Evolutionary conservation across 768 basidiomycete species (phyloP), one percentile per base, ranked within the genome.

Genomic region (Amanita phalloides): DNA sequence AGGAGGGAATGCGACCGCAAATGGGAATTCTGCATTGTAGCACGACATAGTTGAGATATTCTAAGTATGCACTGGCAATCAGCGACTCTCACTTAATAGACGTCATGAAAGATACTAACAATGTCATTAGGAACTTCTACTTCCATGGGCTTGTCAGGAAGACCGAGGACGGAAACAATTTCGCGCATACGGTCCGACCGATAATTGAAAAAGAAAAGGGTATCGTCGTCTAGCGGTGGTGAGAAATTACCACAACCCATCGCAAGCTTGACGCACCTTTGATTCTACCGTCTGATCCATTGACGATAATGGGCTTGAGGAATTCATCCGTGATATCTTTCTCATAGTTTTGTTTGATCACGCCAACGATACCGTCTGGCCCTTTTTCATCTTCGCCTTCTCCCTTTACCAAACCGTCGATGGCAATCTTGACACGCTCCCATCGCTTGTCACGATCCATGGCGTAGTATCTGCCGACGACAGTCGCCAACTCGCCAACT

Each of bases 361-460:
- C 79, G 63, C 78, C 74, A 55, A 95, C 73, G 17, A 79, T 65
- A 21, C 79, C 81, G 6, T 78, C 73, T 26, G 67, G 66, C 8
- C 79, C 79, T 45, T 68, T 64, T 0, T 73, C 68, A 23, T 70
- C 69, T 56, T 79, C 72, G 14, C 75, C 74, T 45, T 80, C 83
- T 6, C 92, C 92, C 37, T 78, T 73, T 5, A 91, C 77, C 41
- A 97, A 76, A 3, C 83, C 89, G 36, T 95, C 91, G 1, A 94
- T 75, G 3, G 93, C 93, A 55, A 90, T 74, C 75, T 91, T 90
- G 63, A 97, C 66, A 33, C 93, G 77, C 64, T 97, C 93, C 93
- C 93, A 97, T 44, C 93, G 82, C 76, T 94, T 94, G 66, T 95
- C 92, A 36, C 91, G 82, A 69, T 95, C 93, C 92, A 95, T 95